Conservation (phyloP, 2,329 filamentous ascomycete genomes). For the Trichoderma sp. region DNA sequence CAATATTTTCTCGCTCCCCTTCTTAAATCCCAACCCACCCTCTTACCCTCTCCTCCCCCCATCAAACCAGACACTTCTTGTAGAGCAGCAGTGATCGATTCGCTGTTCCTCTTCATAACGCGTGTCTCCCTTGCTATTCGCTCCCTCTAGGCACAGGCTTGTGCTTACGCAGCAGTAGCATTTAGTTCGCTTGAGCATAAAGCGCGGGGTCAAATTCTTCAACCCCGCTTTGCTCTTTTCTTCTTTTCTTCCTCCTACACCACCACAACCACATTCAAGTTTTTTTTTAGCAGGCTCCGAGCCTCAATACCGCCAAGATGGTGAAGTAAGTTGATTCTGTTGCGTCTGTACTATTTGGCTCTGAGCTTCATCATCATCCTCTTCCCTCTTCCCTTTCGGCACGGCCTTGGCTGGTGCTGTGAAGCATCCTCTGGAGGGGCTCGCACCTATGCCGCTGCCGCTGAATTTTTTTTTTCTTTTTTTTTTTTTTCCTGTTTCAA, state of each 20-base stretch:
- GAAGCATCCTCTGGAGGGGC: neutral
- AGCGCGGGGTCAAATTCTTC: constrained; percentile 42
- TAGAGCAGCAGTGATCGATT: constrained; percentile 38
- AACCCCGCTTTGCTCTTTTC: constrained; percentile 46
- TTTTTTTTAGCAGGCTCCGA: constrained; percentile 42
- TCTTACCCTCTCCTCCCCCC: constrained; percentile 19
- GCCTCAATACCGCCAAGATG: constrained; percentile 86
- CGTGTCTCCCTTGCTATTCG: neutral
- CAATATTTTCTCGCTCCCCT: neutral
- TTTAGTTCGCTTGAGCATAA: constrained; percentile 28
- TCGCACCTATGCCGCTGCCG: neutral
- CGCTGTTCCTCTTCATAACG: constrained; percentile 32
- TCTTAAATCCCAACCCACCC: constrained; percentile 13
- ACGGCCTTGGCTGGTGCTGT: neutral
- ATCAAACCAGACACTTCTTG: constrained; percentile 36
- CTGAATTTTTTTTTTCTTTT: constrained; percentile 2
- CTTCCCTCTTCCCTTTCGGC: neutral
- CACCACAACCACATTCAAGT: constrained; percentile 32
- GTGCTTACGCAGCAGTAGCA: constrained; percentile 15
- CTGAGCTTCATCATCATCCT: constrained; percentile 6
- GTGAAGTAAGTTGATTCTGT: constrained; percentile 79
- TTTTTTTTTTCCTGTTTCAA: neutral
- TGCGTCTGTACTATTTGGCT: neutral
- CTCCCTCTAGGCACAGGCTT: constrained; percentile 17
- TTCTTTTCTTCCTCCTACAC: constrained; percentile 30